A percentile compares a stretch with the other conserved stretches of the same genome.
Conservation (phyloP, 352 stramenopile genomes). For the Phytophthora uliginosa region DNA sequence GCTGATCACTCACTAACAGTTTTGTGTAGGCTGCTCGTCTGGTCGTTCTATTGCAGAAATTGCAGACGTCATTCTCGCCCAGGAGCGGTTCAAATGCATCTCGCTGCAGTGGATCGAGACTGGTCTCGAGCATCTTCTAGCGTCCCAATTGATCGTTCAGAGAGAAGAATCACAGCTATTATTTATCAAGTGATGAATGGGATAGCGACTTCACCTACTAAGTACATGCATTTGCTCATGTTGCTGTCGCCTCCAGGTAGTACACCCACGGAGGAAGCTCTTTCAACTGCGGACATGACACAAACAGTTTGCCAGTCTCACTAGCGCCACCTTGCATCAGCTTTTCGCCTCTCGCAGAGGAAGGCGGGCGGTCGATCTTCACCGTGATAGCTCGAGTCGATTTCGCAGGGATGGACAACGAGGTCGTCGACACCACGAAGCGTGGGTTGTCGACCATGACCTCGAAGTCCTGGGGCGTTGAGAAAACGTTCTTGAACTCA, state of each 20-base stretch:
- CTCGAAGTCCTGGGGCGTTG: conserved; percentile 74
- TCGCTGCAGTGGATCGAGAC: conserved; percentile 65
- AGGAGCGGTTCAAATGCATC: conserved; percentile 57
- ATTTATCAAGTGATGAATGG: conserved; percentile 27
- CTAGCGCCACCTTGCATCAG: conserved; percentile 9
- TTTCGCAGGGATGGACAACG: conserved; percentile 79
- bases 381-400: conserved; percentile 66
- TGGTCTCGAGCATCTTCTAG: conserved; percentile 45
- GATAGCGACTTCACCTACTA: neutral
- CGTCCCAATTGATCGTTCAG: conserved; percentile 37
- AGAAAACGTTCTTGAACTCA: conserved; percentile 94
- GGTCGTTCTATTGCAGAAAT: conserved; percentile 58
- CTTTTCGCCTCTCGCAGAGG: conserved; percentile 22
- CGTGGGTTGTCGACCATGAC: conserved; percentile 81
- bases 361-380: conserved; percentile 50
- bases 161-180: conserved; percentile 52
- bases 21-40: conserved; percentile 30
- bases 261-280: conserved; percentile 90
- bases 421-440: conserved; percentile 72
- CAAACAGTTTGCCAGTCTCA: conserved; percentile 80
- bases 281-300: conserved; percentile 76
- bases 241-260: conserved; percentile 70
- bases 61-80: conserved; percentile 56
- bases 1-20: neutral
- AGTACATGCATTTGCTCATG: conserved; percentile 1